These are phyloP conservation scores for Handroanthus guayacan DNA, from an alignment of 257 asterid genomes.

Conservation along the genomic window DNA sequence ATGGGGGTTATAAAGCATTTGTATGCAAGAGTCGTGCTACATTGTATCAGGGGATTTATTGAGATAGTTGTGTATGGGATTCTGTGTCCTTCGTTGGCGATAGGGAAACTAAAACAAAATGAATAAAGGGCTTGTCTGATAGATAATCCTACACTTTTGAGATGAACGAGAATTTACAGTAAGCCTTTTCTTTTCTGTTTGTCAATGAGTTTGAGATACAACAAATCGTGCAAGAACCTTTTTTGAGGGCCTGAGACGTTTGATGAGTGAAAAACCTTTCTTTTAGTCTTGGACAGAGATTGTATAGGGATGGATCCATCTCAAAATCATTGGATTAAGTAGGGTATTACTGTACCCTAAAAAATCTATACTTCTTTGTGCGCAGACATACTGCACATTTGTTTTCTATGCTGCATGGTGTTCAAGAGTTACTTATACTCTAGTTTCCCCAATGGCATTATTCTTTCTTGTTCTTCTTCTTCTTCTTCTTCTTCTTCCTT, in stretches of 20 bases:
- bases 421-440: not conserved
- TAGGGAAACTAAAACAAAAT: not conserved
- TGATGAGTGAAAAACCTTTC: constrained; percentile 9
- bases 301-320: constrained; percentile 15
- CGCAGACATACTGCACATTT: not conserved
- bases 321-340: constrained; percentile 7
- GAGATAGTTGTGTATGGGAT: constrained; percentile 17
- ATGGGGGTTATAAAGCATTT: not conserved
- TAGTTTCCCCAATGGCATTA: not conserved
- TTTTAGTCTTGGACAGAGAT: not conserved
- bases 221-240: not conserved
- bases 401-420: not conserved
- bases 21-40: constrained; percentile 1
- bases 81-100: constrained; percentile 5
- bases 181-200: not conserved
- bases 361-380: not conserved
- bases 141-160: not conserved
- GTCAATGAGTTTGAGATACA: constrained; percentile 26
- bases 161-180: not conserved
- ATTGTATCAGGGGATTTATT: constrained; percentile 16
- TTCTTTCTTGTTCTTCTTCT: not conserved
- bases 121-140: not conserved
- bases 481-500: no score
- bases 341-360: constrained; percentile 4
- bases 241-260: constrained; percentile 6